These are phyloP conservation scores for Neoboletus magnificus DNA, from an alignment of 768 basidiomycete species.

Conservation along the genomic window DNA sequence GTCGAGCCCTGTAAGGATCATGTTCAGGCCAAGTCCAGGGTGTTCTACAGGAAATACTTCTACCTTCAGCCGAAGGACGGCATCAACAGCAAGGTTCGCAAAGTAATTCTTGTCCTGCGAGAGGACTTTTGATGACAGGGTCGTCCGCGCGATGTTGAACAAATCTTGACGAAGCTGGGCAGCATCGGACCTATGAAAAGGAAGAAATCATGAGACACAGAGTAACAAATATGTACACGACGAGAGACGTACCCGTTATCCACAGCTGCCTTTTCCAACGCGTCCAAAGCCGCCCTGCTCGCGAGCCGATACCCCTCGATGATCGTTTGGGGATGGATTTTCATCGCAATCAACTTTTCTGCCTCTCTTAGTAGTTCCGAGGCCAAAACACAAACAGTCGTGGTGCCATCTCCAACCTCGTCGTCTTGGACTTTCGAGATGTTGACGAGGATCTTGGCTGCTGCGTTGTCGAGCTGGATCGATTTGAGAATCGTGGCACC, in stretches of 20 bases:
- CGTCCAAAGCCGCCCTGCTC: constrained; percentile 75
- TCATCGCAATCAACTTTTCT: constrained; percentile 87
- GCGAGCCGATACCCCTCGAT: constrained; percentile 96
- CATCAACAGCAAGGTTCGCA: constrained; percentile 95
- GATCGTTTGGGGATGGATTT: constrained; percentile 97
- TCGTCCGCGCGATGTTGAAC: constrained; percentile 95
- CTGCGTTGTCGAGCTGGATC: constrained; percentile 96
- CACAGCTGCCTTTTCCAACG: constrained; percentile 76
- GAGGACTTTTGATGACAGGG: constrained; percentile 92
- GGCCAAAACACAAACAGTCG: constrained; percentile 87
- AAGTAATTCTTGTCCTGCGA: constrained; percentile 98
- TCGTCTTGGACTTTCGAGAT: constrained; percentile 99
- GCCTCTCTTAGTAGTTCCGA: constrained; percentile 92
- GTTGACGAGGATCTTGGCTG: constrained; percentile 98
- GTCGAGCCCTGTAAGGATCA: constrained; percentile 75
- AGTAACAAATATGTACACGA: not conserved
- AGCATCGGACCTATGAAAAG: constrained; percentile 56
- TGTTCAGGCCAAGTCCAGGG: not conserved
- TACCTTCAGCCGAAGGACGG: constrained; percentile 88
- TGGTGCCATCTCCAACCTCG: constrained; percentile 96
- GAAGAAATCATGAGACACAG: not conserved
- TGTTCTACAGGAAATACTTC: not conserved
- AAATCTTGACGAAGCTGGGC: constrained; percentile 81
- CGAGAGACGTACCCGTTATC: constrained; percentile 72
- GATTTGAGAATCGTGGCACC: constrained; percentile 98